Evolutionary conservation across 305 asterid species (phyloP), one percentile per base, ranked within the genome.

Genomic region (Rubia tinctorum): DNA sequence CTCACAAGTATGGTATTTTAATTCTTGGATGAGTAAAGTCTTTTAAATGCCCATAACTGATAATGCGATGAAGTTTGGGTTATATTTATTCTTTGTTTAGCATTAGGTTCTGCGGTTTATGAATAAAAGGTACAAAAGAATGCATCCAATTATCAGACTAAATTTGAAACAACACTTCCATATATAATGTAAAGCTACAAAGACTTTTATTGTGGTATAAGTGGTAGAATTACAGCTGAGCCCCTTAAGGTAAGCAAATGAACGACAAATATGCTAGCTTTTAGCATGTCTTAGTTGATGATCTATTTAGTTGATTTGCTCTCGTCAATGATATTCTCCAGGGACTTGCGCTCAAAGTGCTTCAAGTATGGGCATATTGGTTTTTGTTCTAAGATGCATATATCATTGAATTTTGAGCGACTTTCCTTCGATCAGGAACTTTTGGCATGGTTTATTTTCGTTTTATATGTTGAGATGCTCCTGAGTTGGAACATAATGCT

Each of bases 351-450:
- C 73, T 88, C 42, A 90, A 89, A 87, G 95, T 92, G 72, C 92
- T 92, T 87, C 98, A 92, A 84, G 98, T 90, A 40, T 92, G 98
- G 97, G 90, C 96, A 20, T 96, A 92, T 80, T 90, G 98, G 98
- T 92, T 92, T 84, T 86, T 92, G 73, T 92, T 92, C 72, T 90
- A 96, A 66, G 96, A 92, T 80, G 95, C 96, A 60, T 92, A 91
- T 74, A 92, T 93, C 61, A 93, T 88, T 85, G 97, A 97, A 30
- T 76, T 93, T 78, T 87, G 97, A 78, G 96, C 97, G 68, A 93
- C 97, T 73, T 93, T 93, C 81, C 90, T 93, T 77, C 88, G 97
- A 68, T 85, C 93, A 45, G 93, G 91, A 60, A 89, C 82, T 82
- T 88, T 96, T 22, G 92, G 97, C 73, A 96, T 91, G 72, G 68